These are phyloP conservation scores for Salix viminalis DNA, from an alignment of 345 rosid species.

Conservation along the genomic window DNA sequence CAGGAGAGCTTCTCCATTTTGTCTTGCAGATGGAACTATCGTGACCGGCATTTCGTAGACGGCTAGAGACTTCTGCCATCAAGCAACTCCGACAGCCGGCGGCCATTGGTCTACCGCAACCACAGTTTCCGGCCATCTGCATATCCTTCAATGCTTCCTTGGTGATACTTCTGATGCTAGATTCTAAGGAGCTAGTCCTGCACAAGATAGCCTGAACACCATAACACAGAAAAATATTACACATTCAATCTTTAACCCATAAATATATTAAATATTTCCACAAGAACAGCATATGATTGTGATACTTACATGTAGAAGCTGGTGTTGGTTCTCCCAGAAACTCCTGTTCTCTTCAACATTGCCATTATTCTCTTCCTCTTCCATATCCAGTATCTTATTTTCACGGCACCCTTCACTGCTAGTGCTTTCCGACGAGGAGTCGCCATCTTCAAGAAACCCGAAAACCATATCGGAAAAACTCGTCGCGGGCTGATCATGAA, in stretches of 20 bases:
- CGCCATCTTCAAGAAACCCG: slow-evolving; percentile 20
- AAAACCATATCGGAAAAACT: slow-evolving; percentile 26
- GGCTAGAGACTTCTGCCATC: slow-evolving; percentile 22
- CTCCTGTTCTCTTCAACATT: slow-evolving; percentile 1
- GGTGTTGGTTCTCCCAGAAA: slow-evolving; percentile 27
- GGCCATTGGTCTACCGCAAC: slow-evolving; percentile 15
- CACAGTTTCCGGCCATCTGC: slow-evolving; percentile 11
- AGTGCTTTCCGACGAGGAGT: not conserved
- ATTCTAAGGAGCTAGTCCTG: slow-evolving; percentile 27
- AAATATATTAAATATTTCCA: not conserved
- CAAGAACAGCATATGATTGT: not conserved
- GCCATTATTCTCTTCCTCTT: slow-evolving; percentile 11
- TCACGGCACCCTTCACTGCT: not conserved
- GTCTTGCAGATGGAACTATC: slow-evolving; percentile 26
- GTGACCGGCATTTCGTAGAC: slow-evolving; percentile 21
- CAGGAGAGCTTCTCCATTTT: slow-evolving; percentile 26
- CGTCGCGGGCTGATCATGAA: slow-evolving; percentile 2
- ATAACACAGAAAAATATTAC: not conserved
- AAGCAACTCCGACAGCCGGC: slow-evolving; percentile 30
- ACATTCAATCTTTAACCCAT: not conserved
- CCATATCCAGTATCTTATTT: slow-evolving; percentile 10
- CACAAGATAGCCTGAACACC: slow-evolving; percentile 21
- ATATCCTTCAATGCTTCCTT: slow-evolving; percentile 26
- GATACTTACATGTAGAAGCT: slow-evolving; percentile 23
- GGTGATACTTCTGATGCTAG: slow-evolving; percentile 18